A percentile compares a stretch with the other conserved stretches of the same genome.
phyloP scores from a whole-genome alignment of 805 yeast species.

The Candida montana region DNA sequence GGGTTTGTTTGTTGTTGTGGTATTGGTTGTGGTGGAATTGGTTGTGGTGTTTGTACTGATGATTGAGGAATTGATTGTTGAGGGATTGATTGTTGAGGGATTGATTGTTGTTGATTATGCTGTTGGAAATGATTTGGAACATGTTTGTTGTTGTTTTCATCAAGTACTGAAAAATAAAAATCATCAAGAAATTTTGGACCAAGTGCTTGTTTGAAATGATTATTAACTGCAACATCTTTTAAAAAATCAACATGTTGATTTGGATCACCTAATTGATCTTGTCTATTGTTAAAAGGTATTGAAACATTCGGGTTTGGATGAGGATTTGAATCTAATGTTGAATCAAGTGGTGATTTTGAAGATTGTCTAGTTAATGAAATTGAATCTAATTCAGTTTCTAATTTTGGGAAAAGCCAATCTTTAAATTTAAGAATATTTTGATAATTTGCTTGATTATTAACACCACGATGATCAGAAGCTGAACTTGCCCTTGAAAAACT shows the following conservation, averaged over 20 bases:
- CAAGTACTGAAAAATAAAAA: constrained; percentile 17
- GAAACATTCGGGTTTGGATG: no score
- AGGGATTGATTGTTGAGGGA: background rate
- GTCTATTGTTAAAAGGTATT: background rate
- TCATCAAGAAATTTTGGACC: constrained; percentile 21
- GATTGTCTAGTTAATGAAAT: background rate
- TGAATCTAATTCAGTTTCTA: constrained; percentile 3
- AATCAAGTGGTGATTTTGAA: background rate
- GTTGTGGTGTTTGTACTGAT: no score
- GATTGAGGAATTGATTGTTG: no score
- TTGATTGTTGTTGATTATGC: no score
- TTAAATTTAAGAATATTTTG: constrained; percentile 21
- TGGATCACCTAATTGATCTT: background rate
- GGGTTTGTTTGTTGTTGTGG: no score
- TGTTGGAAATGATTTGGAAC: no score
- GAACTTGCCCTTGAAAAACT: background rate
- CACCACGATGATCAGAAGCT: constrained; percentile 3
- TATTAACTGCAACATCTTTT: constrained; percentile 15
- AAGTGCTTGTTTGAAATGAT: constrained; percentile 10
- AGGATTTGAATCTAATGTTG: background rate
- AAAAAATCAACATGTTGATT: constrained; percentile 12
- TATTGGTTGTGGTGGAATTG: no score
- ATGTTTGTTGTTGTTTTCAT: constrained; percentile 3
- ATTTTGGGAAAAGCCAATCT: constrained; percentile 22
- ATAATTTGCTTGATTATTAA: constrained; percentile 16